Evolutionary conservation across 345 rosid species (phyloP).

Genomic region (Salix udensis): DNA sequence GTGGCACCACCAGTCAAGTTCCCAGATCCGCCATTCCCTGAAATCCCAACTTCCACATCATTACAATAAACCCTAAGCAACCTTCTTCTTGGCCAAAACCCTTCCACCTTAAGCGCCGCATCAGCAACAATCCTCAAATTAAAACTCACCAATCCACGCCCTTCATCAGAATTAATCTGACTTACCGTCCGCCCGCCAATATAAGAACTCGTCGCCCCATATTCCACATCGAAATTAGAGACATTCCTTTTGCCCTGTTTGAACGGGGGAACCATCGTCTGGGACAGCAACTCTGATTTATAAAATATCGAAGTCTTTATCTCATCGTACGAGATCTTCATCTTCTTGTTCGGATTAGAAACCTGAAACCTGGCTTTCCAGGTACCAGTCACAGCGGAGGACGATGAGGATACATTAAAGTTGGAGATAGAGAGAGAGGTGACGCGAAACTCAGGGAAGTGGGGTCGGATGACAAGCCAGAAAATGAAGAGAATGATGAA

Average conservation of each 20-base stretch:
- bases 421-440: slow-evolving; percentile 53
- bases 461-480: slow-evolving; percentile 74
- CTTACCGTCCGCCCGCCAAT: slow-evolving; percentile 23
- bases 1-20: slow-evolving; percentile 44
- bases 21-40: slow-evolving; percentile 44
- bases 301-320: slow-evolving; percentile 21
- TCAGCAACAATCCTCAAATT: slow-evolving; percentile 36
- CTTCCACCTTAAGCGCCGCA: slow-evolving; percentile 47
- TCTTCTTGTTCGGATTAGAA: slow-evolving; percentile 72
- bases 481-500: slow-evolving; percentile 48
- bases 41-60: slow-evolving; percentile 34
- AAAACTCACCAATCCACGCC: slow-evolving; percentile 41
- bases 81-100: slow-evolving; percentile 47
- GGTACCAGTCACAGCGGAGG: slow-evolving; percentile 38
- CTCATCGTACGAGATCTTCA: slow-evolving; percentile 40
- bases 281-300: slow-evolving; percentile 28
- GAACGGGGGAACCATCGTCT: slow-evolving; percentile 56
- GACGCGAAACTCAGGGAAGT: slow-evolving; percentile 46
- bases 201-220: slow-evolving; percentile 42
- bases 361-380: slow-evolving; percentile 54
- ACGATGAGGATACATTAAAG: slow-evolving; percentile 43
- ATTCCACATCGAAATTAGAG: slow-evolving; percentile 31
- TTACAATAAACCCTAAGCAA: slow-evolving; percentile 42
- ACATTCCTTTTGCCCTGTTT: slow-evolving; percentile 43
- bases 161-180: slow-evolving; percentile 40